A percentile compares a stretch with the other conserved stretches of the same genome.
Evolutionary conservation across 1,284 basidiomycete species (phyloP).

Genomic region (Pholiota adiposa): DNA sequence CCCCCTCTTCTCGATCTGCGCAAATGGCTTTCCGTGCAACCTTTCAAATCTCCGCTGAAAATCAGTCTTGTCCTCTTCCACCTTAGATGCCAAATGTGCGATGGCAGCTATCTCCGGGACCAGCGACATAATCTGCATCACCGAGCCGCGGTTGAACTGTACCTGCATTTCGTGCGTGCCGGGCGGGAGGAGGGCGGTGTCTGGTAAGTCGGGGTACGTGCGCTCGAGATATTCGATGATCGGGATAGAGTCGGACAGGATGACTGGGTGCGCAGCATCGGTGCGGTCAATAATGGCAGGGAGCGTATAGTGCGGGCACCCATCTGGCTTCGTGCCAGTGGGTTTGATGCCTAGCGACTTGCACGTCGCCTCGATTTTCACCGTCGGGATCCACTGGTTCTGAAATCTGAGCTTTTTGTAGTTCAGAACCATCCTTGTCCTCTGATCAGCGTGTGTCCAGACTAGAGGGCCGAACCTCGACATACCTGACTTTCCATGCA

Average conservation of each 20-base stretch:
- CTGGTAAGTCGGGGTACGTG: conserved; percentile 26
- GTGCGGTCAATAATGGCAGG: conserved; percentile 30
- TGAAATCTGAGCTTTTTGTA: conserved; percentile 22
- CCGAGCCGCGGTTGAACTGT: conserved; percentile 18
- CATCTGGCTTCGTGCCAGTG: conserved; percentile 22
- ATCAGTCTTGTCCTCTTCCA: conserved; percentile 18
- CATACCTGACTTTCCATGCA: conserved; percentile 29
- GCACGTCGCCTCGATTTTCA: conserved; percentile 24
- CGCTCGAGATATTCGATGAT: conserved; percentile 32
- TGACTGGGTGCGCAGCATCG: conserved; percentile 13
- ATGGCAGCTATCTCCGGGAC: conserved; percentile 23
- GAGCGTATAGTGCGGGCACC: conserved; percentile 23
- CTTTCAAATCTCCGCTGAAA: conserved; percentile 22
- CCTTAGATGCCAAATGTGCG: conserved; percentile 22
- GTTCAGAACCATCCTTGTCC: conserved; percentile 26
- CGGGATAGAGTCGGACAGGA: conserved; percentile 29
- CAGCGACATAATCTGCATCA: conserved; percentile 15
- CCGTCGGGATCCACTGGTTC: conserved; percentile 21
- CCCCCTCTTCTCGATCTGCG: conserved; percentile 22
- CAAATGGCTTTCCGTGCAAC: conserved; percentile 20
- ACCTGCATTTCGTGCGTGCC: conserved; percentile 18
- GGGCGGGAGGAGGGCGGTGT: conserved; percentile 18
- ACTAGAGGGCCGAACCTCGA: neutral
- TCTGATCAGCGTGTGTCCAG: neutral
- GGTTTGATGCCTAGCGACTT: conserved; percentile 23